Percentiles rank a stretch among this genome's conserved stretches.
Evolutionary conservation across 305 asterid species (phyloP).

Genomic region (Coffea humblotiana): DNA sequence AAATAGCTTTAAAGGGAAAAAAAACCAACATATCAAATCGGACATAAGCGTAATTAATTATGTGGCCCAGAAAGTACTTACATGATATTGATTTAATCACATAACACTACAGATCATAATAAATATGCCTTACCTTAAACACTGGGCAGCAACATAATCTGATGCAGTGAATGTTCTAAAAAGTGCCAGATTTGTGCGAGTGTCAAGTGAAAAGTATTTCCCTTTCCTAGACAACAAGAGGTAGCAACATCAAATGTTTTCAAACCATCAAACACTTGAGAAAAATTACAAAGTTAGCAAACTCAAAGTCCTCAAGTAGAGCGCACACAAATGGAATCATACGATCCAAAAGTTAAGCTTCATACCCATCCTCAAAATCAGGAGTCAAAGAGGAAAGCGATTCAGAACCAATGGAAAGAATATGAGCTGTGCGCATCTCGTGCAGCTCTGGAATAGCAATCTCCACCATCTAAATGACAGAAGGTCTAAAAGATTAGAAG

Average conservation of each 20-base stretch:
- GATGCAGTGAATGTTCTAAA: slow-evolving; percentile 82
- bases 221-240: slow-evolving; percentile 48
- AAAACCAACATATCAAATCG: neutral
- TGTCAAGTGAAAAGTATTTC: slow-evolving; percentile 57
- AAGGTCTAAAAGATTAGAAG: slow-evolving; percentile 32
- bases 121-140: slow-evolving; percentile 57
- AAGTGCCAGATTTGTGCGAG: slow-evolving; percentile 79
- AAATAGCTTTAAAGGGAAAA: neutral
- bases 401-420: slow-evolving; percentile 89
- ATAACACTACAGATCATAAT: neutral
- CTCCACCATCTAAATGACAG: slow-evolving; percentile 65
- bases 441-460: slow-evolving; percentile 84
- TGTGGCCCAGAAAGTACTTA: neutral
- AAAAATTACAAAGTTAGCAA: slow-evolving; percentile 7
- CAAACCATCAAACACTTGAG: neutral
- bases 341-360: slow-evolving; percentile 20
- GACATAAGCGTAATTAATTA: neutral
- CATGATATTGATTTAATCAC: neutral
- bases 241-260: slow-evolving; percentile 17
- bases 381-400: slow-evolving; percentile 64
- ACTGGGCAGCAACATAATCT: slow-evolving; percentile 93
- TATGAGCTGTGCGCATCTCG: slow-evolving; percentile 87
- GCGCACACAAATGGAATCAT: slow-evolving; percentile 16
- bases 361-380: slow-evolving; percentile 81
- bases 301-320: slow-evolving; percentile 2